Percentiles rank a stretch among this genome's conserved stretches.
These are phyloP conservation scores for Aegilops umbellulata DNA, from an alignment of 176 grass and related monocot species.

Conservation along the genomic window DNA sequence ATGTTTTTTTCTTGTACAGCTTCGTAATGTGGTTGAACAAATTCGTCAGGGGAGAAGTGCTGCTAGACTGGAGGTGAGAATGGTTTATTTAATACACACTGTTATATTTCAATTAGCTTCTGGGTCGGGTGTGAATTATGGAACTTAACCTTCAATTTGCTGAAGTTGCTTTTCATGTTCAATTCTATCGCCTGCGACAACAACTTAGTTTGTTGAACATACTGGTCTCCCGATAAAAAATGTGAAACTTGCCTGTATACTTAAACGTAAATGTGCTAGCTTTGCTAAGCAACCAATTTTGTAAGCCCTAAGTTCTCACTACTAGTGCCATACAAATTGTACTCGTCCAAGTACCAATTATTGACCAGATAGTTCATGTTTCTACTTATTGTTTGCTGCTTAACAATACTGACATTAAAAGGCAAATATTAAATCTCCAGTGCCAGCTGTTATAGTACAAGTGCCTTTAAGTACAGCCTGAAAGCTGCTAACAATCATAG, in stretches of 20 bases:
- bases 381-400: not conserved
- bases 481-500: not conserved
- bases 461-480: not conserved
- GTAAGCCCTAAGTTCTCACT: not conserved
- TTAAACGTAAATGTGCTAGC: not conserved
- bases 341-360: not conserved
- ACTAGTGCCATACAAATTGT: not conserved
- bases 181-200: not conserved
- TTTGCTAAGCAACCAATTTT: not conserved
- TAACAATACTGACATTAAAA: not conserved
- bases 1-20: conserved; percentile 10
- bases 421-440: not conserved
- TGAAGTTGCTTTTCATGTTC: not conserved
- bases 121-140: not conserved
- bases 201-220: not conserved
- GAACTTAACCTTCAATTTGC: not conserved
- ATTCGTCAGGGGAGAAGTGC: conserved; percentile 44
- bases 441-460: not conserved
- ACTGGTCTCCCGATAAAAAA: not conserved
- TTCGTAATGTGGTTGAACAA: conserved; percentile 50
- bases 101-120: not conserved
- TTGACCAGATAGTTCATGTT: not conserved
- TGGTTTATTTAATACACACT: not conserved
- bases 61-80: conserved; percentile 47
- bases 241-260: not conserved